phyloP scores from a whole-genome alignment of 2,329 filamentous ascomycete species.

The Aureobasidium melanogenum region DNA sequence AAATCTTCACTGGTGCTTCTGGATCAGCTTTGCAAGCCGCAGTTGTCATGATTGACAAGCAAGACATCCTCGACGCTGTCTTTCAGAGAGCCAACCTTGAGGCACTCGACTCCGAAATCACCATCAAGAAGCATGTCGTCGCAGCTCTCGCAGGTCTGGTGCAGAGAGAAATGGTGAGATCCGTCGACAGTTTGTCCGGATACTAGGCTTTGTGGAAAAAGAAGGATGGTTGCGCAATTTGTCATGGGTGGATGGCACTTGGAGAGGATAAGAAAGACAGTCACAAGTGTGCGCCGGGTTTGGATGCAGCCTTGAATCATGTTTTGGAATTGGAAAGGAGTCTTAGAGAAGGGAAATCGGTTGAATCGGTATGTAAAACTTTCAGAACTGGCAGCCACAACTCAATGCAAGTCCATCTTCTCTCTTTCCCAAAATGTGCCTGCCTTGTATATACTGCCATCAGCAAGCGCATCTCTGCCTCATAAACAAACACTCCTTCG shows the following conservation, averaged over 20 bases:
- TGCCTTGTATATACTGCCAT: neutral
- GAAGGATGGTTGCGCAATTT: too few species aligned
- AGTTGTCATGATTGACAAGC: neutral
- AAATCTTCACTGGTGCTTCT: neutral
- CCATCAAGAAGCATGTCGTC: conserved; percentile 2
- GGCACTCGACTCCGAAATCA: neutral
- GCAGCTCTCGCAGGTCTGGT: neutral
- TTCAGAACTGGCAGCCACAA: neutral
- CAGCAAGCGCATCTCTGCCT: neutral
- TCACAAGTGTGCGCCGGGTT: neutral
- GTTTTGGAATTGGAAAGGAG: neutral
- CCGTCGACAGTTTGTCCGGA: neutral
- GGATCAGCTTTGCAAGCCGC: neutral
- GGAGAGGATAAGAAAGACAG: neutral
- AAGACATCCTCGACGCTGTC: neutral
- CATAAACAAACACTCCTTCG: neutral
- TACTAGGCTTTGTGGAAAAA: neutral
- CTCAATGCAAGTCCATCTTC: neutral
- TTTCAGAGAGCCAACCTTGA: conserved; percentile 1
- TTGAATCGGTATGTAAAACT: neutral
- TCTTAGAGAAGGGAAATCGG: neutral
- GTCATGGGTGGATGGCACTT: too few species aligned
- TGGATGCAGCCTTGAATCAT: neutral
- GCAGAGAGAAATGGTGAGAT: neutral
- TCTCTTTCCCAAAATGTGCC: neutral